Evolutionary conservation across 1,284 basidiomycete genomes (phyloP), one percentile per base, ranked within the genome.

Genomic region (Fomitopsis pinicola): DNA sequence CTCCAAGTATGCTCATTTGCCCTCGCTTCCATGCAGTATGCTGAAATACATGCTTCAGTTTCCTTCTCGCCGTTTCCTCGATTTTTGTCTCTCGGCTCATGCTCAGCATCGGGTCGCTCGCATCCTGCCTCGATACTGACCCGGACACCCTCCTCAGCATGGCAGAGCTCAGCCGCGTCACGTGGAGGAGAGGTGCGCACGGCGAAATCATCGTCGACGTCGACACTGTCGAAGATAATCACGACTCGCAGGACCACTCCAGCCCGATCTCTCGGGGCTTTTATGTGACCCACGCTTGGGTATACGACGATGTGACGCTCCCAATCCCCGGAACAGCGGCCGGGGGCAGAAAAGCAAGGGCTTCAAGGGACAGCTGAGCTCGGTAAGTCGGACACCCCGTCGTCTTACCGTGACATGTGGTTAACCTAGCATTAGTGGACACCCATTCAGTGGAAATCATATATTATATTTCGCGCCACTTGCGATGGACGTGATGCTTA

Each of bases 121-220:
- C 69, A 3, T 60, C 60, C 9, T 59, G 64, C n/a, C 65, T 71
- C 12, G 57, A 56, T 9, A 62, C 62, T n/a, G 58, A 66, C 48
- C 67, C 68, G 4, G 58, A 59, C 6, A 67, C 64, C 59, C 58
- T 71, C 1, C 64, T 71, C 55, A 69, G 64, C 46, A 62, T 66
- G 19, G 61, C 68, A 19, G 69, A 71, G 59, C 65, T 71, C 26
- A 63, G 62, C 38, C 64, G 69, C 36, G 57, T 70, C 9, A 44
- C 52, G 17, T 80, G 79, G 77, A 72, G 69, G 22, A 67, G 42
- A 8, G 80, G 78, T 8, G 65, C 68, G 6, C 71, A 66, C 22
- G 74, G 78, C 8, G 79, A 80, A 62, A 69, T 80, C 15, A 69
- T 79, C 40, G 74, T 80, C 10, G 79, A 80, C n/a, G 38, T 60